Evolutionary conservation across 2,329 filamentous ascomycete genomes (phyloP), one percentile per base, ranked within the genome.

Genomic region (Lomentospora prolificans): DNA sequence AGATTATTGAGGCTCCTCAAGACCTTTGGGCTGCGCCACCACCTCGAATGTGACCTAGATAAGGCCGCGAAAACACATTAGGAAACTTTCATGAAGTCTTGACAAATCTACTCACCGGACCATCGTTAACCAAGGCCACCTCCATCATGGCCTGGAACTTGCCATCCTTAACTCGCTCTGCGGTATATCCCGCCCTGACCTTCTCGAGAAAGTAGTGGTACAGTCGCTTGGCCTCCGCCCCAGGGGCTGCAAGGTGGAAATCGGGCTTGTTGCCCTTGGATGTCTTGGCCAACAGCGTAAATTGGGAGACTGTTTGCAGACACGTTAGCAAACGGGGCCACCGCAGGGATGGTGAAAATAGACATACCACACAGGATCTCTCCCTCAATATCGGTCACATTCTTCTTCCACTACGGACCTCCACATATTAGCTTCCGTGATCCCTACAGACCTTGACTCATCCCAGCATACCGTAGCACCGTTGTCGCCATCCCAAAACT

Each of bases 111-210:
- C 70, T 61, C 67, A 86, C 84, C 55, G 84, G 84, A 1, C 84
- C 84, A 62, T 97, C 92, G 62, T 97, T 97, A 52, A 96, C 84
- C 28, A 96, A 72, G 51, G 88, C 87, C 57, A 99, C 92, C 66
- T 97, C 87, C 94, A 99, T 99, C 91, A 95, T 96, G 52, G 94
- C 94, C 66, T 96, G 92, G 69, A 99, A 99, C 28, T 92, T 84
- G n/a, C 95, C 94, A 67, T 99, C 86, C 67, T 96, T 90, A 57
- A 99, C 91, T 60, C 79, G 85, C 7, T 90, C 87, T 5, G 80
- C 70, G 4, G 75, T 69, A 68, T 97, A 95, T 2, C 83, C 77
- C 55, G 84, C 77, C 63, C 84, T 80, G 44, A 97, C 83, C 63
- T 87, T 88, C 53, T 80, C 73, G 62, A 91, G 82, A 72, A 99